Conservation (phyloP, 1,284 basidiomycete species). For the Pseudozyma sp. region DNA sequence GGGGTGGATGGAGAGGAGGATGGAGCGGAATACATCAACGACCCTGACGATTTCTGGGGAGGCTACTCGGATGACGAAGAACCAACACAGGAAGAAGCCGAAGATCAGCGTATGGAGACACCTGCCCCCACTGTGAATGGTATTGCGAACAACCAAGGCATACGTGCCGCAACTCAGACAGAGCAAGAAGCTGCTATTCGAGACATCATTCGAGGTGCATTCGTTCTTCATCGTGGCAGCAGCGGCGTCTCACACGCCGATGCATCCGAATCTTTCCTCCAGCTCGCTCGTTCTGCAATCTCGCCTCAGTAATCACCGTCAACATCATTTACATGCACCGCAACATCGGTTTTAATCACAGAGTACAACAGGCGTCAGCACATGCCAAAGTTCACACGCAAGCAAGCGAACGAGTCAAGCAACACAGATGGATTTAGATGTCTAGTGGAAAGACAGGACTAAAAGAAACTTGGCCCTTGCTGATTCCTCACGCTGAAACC, state of each 20-base stretch:
- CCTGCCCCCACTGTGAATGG: neutral
- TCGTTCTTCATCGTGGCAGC: slow-evolving; percentile 12
- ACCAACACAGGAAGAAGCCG: neutral
- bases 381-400: neutral
- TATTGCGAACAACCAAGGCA: too few relatives aligned
- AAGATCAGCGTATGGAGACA: neutral
- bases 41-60: slow-evolving; percentile 49
- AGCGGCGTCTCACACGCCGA: neutral
- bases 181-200: slow-evolving; percentile 19
- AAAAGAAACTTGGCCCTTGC: slow-evolving; percentile 25
- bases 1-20: neutral
- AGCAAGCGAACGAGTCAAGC: too few relatives aligned
- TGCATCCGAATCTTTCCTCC: slow-evolving; percentile 15
- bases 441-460: neutral
- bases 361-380: neutral
- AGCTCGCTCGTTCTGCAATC: slow-evolving; percentile 8
- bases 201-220: slow-evolving; percentile 36
- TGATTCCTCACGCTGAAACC: slow-evolving; percentile 25
- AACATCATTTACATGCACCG: too few relatives aligned
- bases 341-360: too few relatives aligned
- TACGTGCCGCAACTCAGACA: too few relatives aligned
- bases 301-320: too few relatives aligned
- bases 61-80: slow-evolving; percentile 41
- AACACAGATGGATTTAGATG: too few relatives aligned
- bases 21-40: slow-evolving; percentile 42